Evolutionary conservation across 164 flowering plant species (phyloP).

Genomic region (Dillenia suffruticosa): DNA sequence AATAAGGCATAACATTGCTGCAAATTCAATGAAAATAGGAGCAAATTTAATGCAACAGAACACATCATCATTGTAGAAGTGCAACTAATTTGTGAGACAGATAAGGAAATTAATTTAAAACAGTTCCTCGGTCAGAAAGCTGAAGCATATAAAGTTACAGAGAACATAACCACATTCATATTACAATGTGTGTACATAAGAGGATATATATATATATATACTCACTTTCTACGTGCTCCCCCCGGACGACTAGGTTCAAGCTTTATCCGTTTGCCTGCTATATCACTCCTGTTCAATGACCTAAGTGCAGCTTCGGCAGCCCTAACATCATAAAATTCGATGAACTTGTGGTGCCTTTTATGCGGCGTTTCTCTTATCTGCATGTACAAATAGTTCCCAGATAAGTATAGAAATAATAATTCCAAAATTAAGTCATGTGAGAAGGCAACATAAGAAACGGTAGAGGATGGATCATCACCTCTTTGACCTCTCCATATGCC

Average conservation of each 20-base stretch:
- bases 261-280: conserved; percentile 96
- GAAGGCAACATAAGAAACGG: not conserved
- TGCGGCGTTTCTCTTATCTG: conserved; percentile 99
- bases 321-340: conserved; percentile 96
- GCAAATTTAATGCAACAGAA: too few species aligned
- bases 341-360: conserved; percentile 92
- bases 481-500: conserved; percentile 91
- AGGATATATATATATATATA: not conserved
- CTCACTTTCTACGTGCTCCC: conserved; percentile 92
- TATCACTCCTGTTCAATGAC: conserved; percentile 86
- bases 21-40: too few species aligned
- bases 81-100: too few species aligned
- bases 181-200: too few species aligned
- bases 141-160: too few species aligned
- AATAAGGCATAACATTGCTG: too few species aligned
- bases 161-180: too few species aligned
- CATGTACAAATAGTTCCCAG: conserved; percentile 9
- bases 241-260: conserved; percentile 99
- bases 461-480: conserved; percentile 40
- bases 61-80: too few species aligned
- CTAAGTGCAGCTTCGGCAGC: conserved; percentile 93
- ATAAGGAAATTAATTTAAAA: too few species aligned
- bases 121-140: too few species aligned
- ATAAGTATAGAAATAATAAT: not conserved
- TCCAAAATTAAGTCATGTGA: not conserved